Evolutionary conservation across 192 early-diverging fungal species (phyloP), one percentile per base, ranked within the genome.

Genomic region (Spinellus fusiger): DNA sequence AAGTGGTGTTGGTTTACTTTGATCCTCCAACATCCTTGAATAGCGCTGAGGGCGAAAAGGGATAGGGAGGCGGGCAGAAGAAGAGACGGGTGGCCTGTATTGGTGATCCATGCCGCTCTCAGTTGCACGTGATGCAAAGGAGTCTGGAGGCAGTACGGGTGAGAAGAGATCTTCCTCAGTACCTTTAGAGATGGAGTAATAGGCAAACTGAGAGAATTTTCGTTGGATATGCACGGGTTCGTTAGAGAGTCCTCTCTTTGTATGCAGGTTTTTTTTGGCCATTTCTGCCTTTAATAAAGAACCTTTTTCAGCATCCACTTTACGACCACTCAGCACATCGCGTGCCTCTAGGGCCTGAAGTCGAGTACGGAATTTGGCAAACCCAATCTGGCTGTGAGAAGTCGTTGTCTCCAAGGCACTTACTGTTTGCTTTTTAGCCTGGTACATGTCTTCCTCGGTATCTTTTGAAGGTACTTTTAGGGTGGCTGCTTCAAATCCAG

Each of bases 261-360:
- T 94, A 75, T 94, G 92, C 59, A 99, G 79, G 70, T 99, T 97
- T 83, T 98, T 99, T 68, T 96, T 96, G 23, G 97, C 97, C 90
- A 99, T 92, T 73, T 98, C 95, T 5, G 95, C 97, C 76, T 99
- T 99, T 34, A 99, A 83, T 32, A 91, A 73, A 22, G 81, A 86
- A 62, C 54, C 54, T 12, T 56, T 56, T 35, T 96, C 93, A 12
- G 88, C 85, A 61, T 96, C 95, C 15, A 96, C 88, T 68, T 89
- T 93, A 53, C 91, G 82, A 5, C 95, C 95, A 26, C 81, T 90
- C 49, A 99, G 78, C 33, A 92, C 77, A 64, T 94, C 91, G 37
- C 92, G 79, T 12, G 97, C 97, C 66, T 92, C 85, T 18, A 93
- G 75, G 0, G 97, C 97, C 59, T 97, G 94, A 33, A 84, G 62